These are phyloP conservation scores for Colletotrichum sp. DNA, from an alignment of 2,329 filamentous ascomycete genomes.

Conservation along the genomic window DNA sequence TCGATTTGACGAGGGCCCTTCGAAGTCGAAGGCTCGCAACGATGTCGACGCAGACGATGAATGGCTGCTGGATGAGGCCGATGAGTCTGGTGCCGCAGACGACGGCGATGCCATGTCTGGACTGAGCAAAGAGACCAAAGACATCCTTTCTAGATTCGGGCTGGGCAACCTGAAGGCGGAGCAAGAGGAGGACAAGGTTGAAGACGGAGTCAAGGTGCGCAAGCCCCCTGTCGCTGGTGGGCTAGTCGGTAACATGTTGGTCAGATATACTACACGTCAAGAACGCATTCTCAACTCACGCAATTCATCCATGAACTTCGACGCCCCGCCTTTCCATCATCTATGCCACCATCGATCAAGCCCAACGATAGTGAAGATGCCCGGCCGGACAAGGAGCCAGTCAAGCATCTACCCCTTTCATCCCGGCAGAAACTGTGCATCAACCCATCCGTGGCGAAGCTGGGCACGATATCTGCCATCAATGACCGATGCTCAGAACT, in stretches of 20 bases:
- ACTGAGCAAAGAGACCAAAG: slow-evolving; percentile 77
- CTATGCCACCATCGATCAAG: slow-evolving; percentile 55
- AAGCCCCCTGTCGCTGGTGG: background rate
- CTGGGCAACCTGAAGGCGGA: slow-evolving; percentile 42
- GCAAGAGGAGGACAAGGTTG: slow-evolving; percentile 50
- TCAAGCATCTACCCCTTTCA: slow-evolving; percentile 84
- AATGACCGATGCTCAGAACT: slow-evolving; percentile 93
- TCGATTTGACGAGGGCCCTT: slow-evolving; percentile 41
- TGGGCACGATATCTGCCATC: slow-evolving; percentile 78
- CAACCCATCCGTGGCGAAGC: slow-evolving; percentile 78
- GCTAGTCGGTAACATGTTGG: slow-evolving; percentile 32
- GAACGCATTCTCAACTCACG: slow-evolving; percentile 89
- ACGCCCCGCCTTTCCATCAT: slow-evolving; percentile 78
- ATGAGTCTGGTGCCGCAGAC: slow-evolving; percentile 47
- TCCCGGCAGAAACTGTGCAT: slow-evolving; percentile 91
- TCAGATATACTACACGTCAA: slow-evolving; percentile 86
- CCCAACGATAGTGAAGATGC: slow-evolving; percentile 15
- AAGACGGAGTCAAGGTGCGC: slow-evolving; percentile 72
- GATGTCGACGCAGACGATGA: slow-evolving; percentile 61
- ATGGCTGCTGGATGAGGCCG: slow-evolving; percentile 76
- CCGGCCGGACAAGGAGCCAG: slow-evolving; percentile 36
- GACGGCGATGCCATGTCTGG: slow-evolving; percentile 51
- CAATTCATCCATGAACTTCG: slow-evolving; percentile 87
- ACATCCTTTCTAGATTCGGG: slow-evolving; percentile 72
- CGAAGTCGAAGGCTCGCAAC: slow-evolving; percentile 14